Base-by-base conservation (phyloP, 2,329 filamentous ascomycete genomes). In the Ophiostoma montium region DNA sequence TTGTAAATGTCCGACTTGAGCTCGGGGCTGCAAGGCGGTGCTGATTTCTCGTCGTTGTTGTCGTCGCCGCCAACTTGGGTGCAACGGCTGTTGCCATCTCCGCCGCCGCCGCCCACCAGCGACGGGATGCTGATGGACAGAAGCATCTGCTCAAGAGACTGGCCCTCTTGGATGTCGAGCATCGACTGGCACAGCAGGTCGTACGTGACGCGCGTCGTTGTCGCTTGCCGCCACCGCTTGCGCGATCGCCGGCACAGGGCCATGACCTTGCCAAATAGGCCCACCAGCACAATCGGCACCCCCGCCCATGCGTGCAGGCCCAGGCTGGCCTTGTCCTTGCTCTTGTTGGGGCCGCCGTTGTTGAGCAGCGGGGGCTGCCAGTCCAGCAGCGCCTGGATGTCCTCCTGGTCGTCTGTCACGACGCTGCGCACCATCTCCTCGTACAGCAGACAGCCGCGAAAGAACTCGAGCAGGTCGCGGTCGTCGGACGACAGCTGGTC, bases 361-460 rank as follows among this genome's bases (percentile, higher is more conserved):
- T 27, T 23, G 16, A n/a, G 5, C 5, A 36, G 7, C 0, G 47
- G 33, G 12, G 48, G 47, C 18, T 27, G 19, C 53, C 53, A 55
- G 21, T 42, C 41, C n/a, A 52, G 31, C 6, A 55, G 30, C 4
- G 53, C 50, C 30, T 53, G 54, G 21, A 56, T 54, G 46, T 56
- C 54, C 9, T 58, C 58, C 21, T 55, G 55, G 2, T 64, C 62
- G 32, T 66, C 62, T 0, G 59, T 62, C 4, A 68, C 63, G 0
- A 68, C 62, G 1, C 64, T 61, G 1, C 66, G 56, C 5, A 68
- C 53, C 57, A 68, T 62, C 36, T 68, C 65, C 51, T 65, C 66
- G 50, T 68, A 68, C 0, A 62, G 57, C 48, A 65, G 54, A 31
- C 65, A 67, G 35, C 65, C 65, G 32, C 64, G 62, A 46, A 68